A percentile compares a stretch with the other conserved stretches of the same genome.
Evolutionary conservation across 768 basidiomycete species (phyloP).

Genomic region (Multifurca ochricompacta): DNA sequence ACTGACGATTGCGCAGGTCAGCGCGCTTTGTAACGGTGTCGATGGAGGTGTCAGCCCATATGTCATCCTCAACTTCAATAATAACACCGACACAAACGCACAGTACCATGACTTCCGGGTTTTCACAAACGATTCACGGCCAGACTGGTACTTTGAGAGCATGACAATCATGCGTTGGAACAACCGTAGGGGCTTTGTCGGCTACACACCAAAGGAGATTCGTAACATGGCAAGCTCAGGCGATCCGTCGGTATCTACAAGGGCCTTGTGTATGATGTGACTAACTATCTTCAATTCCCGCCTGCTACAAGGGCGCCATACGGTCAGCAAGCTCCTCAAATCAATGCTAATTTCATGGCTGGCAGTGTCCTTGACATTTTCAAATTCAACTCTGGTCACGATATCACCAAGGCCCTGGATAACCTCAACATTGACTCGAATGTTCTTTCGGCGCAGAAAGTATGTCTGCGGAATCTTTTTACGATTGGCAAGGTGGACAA

Average conservation of each 20-base stretch:
- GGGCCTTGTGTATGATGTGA: conserved; percentile 79
- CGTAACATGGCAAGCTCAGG: conserved; percentile 57
- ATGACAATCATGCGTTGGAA: conserved; percentile 94
- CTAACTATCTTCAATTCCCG: conserved; percentile 65
- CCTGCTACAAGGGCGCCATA: conserved; percentile 47
- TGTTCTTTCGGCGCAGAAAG: conserved; percentile 63
- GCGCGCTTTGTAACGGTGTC: conserved; percentile 85
- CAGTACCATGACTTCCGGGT: conserved; percentile 96
- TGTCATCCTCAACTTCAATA: conserved; percentile 67
- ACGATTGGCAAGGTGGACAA: conserved; percentile 87
- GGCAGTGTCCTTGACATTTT: conserved; percentile 64
- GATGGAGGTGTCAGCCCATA: conserved; percentile 70
- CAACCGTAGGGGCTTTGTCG: conserved; percentile 81
- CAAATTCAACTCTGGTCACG: conserved; percentile 62
- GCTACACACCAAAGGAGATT: conserved; percentile 71
- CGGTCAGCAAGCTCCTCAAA: conserved; percentile 35
- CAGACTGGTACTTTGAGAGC: conserved; percentile 96
- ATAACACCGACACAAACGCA: conserved; percentile 66
- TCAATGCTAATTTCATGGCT: conserved; percentile 64
- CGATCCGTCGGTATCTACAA: conserved; percentile 80
- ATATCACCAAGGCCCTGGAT: conserved; percentile 73
- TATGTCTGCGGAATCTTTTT: conserved; percentile 91
- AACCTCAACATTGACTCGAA: conserved; percentile 50
- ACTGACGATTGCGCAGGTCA: conserved; percentile 46
- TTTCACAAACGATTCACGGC: conserved; percentile 78